phyloP scores from a whole-genome alignment of 1,139 yeast species.

The Pichia sp. region DNA sequence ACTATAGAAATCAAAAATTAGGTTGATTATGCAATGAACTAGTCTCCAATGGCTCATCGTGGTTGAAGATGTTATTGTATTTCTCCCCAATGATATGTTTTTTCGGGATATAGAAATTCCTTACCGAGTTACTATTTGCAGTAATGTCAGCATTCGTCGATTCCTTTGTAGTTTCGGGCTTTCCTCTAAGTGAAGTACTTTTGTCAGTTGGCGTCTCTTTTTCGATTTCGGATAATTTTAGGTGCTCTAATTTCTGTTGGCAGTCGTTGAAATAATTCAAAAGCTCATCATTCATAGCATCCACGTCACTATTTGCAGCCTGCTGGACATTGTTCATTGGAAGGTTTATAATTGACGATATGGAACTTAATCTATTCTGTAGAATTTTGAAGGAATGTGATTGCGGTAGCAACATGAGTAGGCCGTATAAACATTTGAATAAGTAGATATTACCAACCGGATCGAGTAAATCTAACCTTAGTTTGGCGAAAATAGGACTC shows the following conservation, averaged over 20 bases:
- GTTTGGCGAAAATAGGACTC: conserved; percentile 84
- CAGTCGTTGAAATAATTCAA: conserved; percentile 54
- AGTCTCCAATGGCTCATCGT: conserved; percentile 13
- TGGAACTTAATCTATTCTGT: conserved; percentile 65
- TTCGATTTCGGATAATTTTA: no score
- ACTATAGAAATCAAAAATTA: conserved; percentile 52
- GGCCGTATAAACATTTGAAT: conserved; percentile 84
- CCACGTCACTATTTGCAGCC: background rate
- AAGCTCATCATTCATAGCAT: conserved; percentile 34
- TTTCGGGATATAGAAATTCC: conserved; percentile 3
- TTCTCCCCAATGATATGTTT: background rate
- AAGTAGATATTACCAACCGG: conserved; percentile 79
- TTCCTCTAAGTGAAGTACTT: no score
- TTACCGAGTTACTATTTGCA: background rate
- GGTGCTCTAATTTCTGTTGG: conserved; percentile 54
- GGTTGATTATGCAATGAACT: conserved; percentile 12
- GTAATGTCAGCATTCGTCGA: background rate
- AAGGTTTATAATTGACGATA: conserved; percentile 28
- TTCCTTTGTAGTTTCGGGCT: no score
- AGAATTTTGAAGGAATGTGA: conserved; percentile 84
- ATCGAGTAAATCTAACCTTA: conserved; percentile 79
- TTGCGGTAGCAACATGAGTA: conserved; percentile 92
- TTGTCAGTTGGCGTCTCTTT: no score
- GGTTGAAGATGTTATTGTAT: conserved; percentile 2
- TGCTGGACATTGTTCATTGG: conserved; percentile 14